phyloP scores from a whole-genome alignment of 441 rosid genomes.

The Gossypium lobatum region DNA sequence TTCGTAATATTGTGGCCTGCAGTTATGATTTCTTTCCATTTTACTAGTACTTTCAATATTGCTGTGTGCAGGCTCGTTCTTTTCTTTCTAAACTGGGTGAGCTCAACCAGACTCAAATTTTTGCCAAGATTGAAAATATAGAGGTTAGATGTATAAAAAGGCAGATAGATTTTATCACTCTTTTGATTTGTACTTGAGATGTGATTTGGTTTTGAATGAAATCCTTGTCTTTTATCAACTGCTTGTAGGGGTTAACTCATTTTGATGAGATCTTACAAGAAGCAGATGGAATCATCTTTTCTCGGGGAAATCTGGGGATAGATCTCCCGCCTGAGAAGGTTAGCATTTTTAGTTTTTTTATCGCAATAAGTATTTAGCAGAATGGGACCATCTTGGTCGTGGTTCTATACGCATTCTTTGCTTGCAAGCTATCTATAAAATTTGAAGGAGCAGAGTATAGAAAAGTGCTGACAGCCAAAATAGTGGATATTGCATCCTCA shows the following conservation, averaged over 20 bases:
- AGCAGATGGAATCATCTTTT: constrained; percentile 52
- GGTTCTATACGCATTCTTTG: background rate
- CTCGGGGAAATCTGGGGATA: constrained; percentile 56
- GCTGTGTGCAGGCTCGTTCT: constrained; percentile 39
- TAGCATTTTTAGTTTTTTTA: background rate
- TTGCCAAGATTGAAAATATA: constrained; percentile 50
- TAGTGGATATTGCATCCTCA: background rate
- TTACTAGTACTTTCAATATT: constrained; percentile 1
- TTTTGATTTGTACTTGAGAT: background rate
- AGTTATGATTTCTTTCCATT: background rate
- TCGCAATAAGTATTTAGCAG: background rate
- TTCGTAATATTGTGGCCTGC: background rate
- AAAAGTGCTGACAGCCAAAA: background rate
- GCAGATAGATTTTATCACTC: background rate
- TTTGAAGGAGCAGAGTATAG: background rate
- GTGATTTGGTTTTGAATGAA: constrained; percentile 9
- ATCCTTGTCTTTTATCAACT: background rate
- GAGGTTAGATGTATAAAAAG: constrained; percentile 30
- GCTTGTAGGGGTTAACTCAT: constrained; percentile 40
- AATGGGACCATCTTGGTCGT: background rate
- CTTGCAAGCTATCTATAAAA: background rate
- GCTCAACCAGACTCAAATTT: constrained; percentile 44
- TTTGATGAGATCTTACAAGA: constrained; percentile 58
- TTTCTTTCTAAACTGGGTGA: constrained; percentile 41
- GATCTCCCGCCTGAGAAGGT: constrained; percentile 66